Conservation (phyloP, 495 filamentous ascomycete genomes). For the Lichenothelia convexa region DNA sequence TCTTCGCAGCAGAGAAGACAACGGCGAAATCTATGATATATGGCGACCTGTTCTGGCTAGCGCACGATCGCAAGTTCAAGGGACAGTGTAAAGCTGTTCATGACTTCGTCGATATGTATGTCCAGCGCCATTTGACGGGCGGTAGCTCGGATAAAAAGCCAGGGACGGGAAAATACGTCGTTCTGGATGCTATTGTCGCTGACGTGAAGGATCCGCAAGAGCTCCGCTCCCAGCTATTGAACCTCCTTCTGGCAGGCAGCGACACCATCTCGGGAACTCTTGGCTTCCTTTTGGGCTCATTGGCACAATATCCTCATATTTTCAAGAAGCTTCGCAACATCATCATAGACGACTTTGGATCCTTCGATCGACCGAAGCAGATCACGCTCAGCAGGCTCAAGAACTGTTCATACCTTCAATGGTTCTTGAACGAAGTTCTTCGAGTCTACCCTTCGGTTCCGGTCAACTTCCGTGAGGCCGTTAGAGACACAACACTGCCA, state of each 20-base stretch:
- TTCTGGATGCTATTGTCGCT: too few relatives aligned
- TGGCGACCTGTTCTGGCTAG: too few relatives aligned
- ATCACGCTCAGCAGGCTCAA: conserved; percentile 11
- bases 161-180: too few relatives aligned
- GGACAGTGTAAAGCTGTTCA: too few relatives aligned
- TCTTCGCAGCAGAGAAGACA: too few relatives aligned
- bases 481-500: conserved; percentile 8
- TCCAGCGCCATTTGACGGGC: too few relatives aligned
- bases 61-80: too few relatives aligned
- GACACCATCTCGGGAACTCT: conserved; percentile 20
- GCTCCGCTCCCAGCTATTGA: background rate
- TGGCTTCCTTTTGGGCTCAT: conserved; percentile 1
- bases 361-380: too few relatives aligned
- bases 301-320: conserved; percentile 6
- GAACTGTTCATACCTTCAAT: conserved; percentile 6
- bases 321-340: conserved; percentile 7
- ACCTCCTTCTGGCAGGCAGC: conserved; percentile 17
- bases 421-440: conserved; percentile 13
- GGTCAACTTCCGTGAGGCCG: conserved; percentile 8
- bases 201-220: conserved; percentile 2
- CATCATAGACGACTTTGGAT: conserved; percentile 5
- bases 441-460: conserved; percentile 12
- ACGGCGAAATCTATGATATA: too few relatives aligned
- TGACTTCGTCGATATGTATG: too few relatives aligned
- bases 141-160: too few relatives aligned